Evolutionary conservation across 768 basidiomycete genomes (phyloP), one percentile per base, ranked within the genome.

Genomic region (Mycena olivaceomarginata): DNA sequence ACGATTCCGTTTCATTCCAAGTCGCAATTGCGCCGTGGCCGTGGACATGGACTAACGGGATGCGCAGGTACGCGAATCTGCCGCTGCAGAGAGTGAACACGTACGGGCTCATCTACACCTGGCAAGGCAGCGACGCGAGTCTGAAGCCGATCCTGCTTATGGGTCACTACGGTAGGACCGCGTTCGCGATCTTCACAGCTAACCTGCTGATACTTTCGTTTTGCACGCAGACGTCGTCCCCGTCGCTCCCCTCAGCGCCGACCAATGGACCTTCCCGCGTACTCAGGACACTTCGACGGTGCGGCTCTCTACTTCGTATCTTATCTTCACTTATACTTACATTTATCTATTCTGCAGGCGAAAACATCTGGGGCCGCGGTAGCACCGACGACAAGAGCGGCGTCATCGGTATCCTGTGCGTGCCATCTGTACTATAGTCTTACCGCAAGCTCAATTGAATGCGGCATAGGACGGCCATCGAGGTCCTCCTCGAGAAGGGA

Each of bases 281-380:
- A 91, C 81, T 93, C 92, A 39, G 94, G 94, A 0, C 81, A 89
- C 71, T 93, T 87, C 77, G 92, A 93, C 76, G 92, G 92, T 89
- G 4, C n/a, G 77, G 43, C 5, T 31, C 15, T 3, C 15, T 3
- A 4, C 18, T 25, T 22, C 18, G 16, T 37, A 0, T 45, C 2
- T 15, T 39, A 2, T 57, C 20, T 16, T 31, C 31, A 31, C 31
- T 31, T 4, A 31, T 31, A 51, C 4, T 18, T 70, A 10, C 8
- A 71, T 40, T 64, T 63, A 22, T 13, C 40, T 18, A 31, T 40
- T 40, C n/a, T 39, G 89, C 64, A 88, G 87, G 88, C 20, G 77
- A 90, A 69, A 90, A 87, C 78, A 86, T 97, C n/a, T 96, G 94
- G 94, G 96, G 96, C 12, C 89, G 96, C 18, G 96, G 96, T 57